These are phyloP conservation scores for Hypoxylon sp. DNA, from an alignment of 2,329 filamentous ascomycete genomes.

Conservation along the genomic window DNA sequence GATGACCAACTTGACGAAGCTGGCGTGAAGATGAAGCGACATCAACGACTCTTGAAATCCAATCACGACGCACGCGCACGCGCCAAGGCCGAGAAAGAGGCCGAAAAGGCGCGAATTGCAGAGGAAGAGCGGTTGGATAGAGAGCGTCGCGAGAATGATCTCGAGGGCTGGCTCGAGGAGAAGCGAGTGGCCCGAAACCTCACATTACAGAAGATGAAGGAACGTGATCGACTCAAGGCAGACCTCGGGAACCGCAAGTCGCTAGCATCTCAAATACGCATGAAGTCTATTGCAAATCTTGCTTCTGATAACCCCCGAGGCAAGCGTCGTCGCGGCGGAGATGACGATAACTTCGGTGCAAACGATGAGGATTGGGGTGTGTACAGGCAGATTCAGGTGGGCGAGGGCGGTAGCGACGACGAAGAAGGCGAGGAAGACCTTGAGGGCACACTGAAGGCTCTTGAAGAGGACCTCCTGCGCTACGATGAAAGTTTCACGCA, in stretches of 20 bases:
- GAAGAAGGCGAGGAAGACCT: constrained; percentile 95
- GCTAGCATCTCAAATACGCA: constrained; percentile 93
- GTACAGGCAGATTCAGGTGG: constrained; percentile 91
- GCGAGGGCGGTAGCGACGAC: constrained; percentile 83
- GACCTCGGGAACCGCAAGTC: constrained; percentile 98
- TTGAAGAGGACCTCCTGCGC: constrained; percentile 87
- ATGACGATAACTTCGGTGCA: constrained; percentile 96
- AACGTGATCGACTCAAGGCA: constrained; percentile 91
- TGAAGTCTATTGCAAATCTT: constrained; percentile 97
- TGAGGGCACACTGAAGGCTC: constrained; percentile 76
- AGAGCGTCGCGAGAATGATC: constrained; percentile 85
- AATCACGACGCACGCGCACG: constrained; percentile 93
- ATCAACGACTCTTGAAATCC: constrained; percentile 92
- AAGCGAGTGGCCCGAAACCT: constrained; percentile 80
- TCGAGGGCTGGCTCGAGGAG: constrained; percentile 89
- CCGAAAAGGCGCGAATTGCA: constrained; percentile 85
- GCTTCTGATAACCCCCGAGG: constrained; percentile 89
- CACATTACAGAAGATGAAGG: constrained; percentile 87
- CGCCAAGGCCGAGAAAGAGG: constrained; percentile 97
- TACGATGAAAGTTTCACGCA: constrained; percentile 93
- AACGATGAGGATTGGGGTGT: constrained; percentile 99
- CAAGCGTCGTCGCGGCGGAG: constrained; percentile 86
- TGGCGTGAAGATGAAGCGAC: constrained; percentile 89
- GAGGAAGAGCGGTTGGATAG: constrained; percentile 88
- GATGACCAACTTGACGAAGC: constrained; percentile 96